Evolutionary conservation across 108 stramenopile genomes (phyloP), one percentile per base, ranked within the genome.

Genomic region (Seminavis robusta): DNA sequence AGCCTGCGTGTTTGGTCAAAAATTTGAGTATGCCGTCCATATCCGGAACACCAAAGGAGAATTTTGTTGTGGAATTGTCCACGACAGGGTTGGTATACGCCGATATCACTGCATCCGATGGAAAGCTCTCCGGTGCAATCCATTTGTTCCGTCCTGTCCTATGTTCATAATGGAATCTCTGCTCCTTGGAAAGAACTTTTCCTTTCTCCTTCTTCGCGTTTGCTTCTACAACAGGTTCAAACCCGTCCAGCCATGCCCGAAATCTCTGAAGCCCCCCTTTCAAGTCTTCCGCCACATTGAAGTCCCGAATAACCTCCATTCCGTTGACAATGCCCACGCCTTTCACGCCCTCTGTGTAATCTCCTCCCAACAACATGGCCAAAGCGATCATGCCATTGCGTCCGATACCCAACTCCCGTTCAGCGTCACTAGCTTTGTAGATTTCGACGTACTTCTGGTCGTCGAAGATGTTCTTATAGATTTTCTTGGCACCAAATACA

Each of bases 271-370:
- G 70, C 0, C 90, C 95, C 24, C 54, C 56, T 47, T 73, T 68
- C 24, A 83, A 48, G 48, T 73, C 67, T 2, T 50, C 34, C 11
- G 73, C 62, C 3, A 84, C 72, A 52, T 86, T 76, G 63, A 97
- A 96, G 2, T 84, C 90, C 33, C 88, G 67, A 0, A 96, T 34
- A 27, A 99, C 80, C 76, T 99, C 99, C 93, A 97, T 97, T 10
- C 94, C 96, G 52, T 98, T 99, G 16, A 99, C 99, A 45, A 98
- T 95, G 2, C 99, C 99, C 0, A 99, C 95, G 19, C 76, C 76
- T 24, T 88, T 84, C 17, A 99, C 89, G n/a, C 97, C 99, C 41
- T 95, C 87, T 11, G 95, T 98, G 63, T 99, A 99, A 59, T 99
- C 99, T 33, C 92, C 86, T 16, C 99, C 99, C 11, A 99, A 62